Percentiles rank a stretch among this genome's conserved stretches.
Evolutionary conservation across 1,139 yeast species (phyloP).

Genomic region (Diutina ranongensis): DNA sequence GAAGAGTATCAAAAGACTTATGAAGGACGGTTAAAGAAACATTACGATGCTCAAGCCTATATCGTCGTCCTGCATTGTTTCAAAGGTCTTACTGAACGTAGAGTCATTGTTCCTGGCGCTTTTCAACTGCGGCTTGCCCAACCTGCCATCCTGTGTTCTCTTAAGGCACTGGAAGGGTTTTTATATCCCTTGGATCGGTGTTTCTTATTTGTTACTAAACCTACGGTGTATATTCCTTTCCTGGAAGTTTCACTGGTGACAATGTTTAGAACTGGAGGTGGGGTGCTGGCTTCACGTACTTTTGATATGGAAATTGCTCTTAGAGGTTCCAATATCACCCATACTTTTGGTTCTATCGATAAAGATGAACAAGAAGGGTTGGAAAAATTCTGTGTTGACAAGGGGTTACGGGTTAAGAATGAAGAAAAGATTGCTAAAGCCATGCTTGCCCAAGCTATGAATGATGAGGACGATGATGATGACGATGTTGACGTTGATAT

Average conservation of each 20-base stretch:
- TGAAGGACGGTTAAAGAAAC: slow-evolving; percentile 63
- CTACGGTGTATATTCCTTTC: slow-evolving; percentile 85
- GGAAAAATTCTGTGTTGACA: slow-evolving; percentile 65
- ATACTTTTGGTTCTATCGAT: slow-evolving; percentile 80
- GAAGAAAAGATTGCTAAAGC: slow-evolving; percentile 85
- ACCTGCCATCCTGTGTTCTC: slow-evolving; percentile 83
- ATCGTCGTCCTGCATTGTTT: slow-evolving; percentile 82
- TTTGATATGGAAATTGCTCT: slow-evolving; percentile 80
- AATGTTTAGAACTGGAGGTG: slow-evolving; percentile 77
- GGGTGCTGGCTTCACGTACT: slow-evolving; percentile 71
- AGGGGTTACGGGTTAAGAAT: slow-evolving; percentile 72
- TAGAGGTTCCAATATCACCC: slow-evolving; percentile 55
- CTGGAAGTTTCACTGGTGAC: slow-evolving; percentile 66
- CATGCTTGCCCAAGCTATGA: slow-evolving; percentile 65
- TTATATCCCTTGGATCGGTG: slow-evolving; percentile 86
- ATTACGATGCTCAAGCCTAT: slow-evolving; percentile 76
- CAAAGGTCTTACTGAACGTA: slow-evolving; percentile 81
- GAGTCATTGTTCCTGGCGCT: slow-evolving; percentile 79
- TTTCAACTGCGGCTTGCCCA: slow-evolving; percentile 63
- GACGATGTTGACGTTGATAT: slow-evolving; percentile 48
- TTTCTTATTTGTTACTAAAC: slow-evolving; percentile 84
- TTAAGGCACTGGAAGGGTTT: slow-evolving; percentile 93
- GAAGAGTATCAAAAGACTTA: slow-evolving; percentile 70
- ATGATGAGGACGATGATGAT: slow-evolving; percentile 51
- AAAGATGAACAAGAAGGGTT: slow-evolving; percentile 80